Conservation (phyloP, 805 yeast species). For the Yamadazyma olivae region DNA sequence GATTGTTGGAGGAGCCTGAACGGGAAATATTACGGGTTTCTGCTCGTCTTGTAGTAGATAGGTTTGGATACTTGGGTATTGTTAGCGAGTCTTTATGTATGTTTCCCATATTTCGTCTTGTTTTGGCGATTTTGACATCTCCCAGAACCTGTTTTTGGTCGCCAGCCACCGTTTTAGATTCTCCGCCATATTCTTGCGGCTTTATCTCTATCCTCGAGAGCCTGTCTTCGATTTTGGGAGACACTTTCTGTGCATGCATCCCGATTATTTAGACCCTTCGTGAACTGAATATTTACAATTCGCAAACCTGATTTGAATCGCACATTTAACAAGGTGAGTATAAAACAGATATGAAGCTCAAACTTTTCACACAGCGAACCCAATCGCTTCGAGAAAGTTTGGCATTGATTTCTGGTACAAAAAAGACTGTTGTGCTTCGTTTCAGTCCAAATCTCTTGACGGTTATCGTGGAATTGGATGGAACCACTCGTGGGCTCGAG, state of each 20-base stretch:
- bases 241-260: too few species aligned
- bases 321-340: too few species aligned
- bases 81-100: slow-evolving; percentile 7
- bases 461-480: slow-evolving; percentile 44
- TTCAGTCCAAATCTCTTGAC: slow-evolving; percentile 49
- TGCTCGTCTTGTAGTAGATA: slow-evolving; percentile 14
- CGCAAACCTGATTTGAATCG: too few species aligned
- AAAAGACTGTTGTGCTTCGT: slow-evolving; percentile 44
- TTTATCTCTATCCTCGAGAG: slow-evolving; percentile 10
- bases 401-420: slow-evolving; percentile 4
- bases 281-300: too few species aligned
- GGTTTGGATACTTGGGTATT: slow-evolving; percentile 9
- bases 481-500: slow-evolving; percentile 39
- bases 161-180: too few species aligned
- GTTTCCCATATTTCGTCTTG: slow-evolving; percentile 11
- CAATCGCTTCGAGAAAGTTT: slow-evolving; percentile 8
- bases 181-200: too few species aligned
- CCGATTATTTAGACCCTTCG: too few species aligned
- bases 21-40: slow-evolving; percentile 10
- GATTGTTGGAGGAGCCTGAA: slow-evolving; percentile 8
- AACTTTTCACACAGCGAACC: slow-evolving; percentile 6
- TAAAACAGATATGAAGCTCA: slow-evolving; percentile 15
- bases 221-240: slow-evolving; percentile 11
- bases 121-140: too few species aligned
- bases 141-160: too few species aligned